A percentile compares a stretch with the other conserved stretches of the same genome.
Evolutionary conservation across 176 grass and related monocot species (phyloP).

Genomic region (Triticum aestivum): IWGSC_CS_RefSeq_v2.1 NC_057814.1:35913013-35913512

Average conservation of each 20-base stretch:
- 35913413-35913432: background rate
- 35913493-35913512: slow-evolving; percentile 50
- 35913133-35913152: background rate
- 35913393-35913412: slow-evolving; percentile 1
- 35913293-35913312: slow-evolving; percentile 25
- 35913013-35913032: background rate
- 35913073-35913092: background rate
- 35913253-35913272: slow-evolving; percentile 36
- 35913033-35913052: background rate
- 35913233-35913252: too few species aligned
- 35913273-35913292: slow-evolving; percentile 40
- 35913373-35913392: background rate
- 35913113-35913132: background rate
- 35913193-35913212: background rate
- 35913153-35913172: slow-evolving; percentile 1
- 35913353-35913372: background rate
- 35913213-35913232: background rate
- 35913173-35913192: slow-evolving; percentile 43
- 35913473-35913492: slow-evolving; percentile 15
- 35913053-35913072: background rate
- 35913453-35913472: background rate
- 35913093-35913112: background rate
- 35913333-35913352: slow-evolving; percentile 40
- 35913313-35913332: background rate
- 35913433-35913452: background rate